Evolutionary conservation across 1,284 basidiomycete species (phyloP).

Genomic region (Puccinia coronata): DNA sequence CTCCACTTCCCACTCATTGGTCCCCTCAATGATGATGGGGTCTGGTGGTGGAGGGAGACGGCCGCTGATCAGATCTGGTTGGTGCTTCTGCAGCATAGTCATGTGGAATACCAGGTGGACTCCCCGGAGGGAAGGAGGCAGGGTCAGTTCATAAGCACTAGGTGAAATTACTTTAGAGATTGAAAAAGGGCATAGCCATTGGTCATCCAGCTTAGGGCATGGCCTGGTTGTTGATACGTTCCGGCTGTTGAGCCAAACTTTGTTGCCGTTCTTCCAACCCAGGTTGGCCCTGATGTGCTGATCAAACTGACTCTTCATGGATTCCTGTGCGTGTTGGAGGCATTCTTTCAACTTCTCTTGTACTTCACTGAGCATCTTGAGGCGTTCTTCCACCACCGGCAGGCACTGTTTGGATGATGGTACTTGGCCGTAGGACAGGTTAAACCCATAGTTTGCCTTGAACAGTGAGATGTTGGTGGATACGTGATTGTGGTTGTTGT

Average conservation of each 20-base stretch:
- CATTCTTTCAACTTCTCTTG: too few relatives aligned
- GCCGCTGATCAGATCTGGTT: not conserved
- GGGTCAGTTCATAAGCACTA: constrained; percentile 2
- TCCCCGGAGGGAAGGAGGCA: not conserved
- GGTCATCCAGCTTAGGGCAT: not conserved
- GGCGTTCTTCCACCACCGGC: too few relatives aligned
- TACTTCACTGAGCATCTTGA: too few relatives aligned
- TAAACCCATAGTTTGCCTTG: not conserved
- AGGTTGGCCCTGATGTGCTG: not conserved
- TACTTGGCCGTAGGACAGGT: not conserved
- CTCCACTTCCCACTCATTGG: not conserved
- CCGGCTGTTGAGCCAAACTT: constrained; percentile 10
- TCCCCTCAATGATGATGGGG: constrained; percentile 1
- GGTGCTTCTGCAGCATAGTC: not conserved
- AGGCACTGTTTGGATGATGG: not conserved
- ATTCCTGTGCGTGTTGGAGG: too few relatives aligned
- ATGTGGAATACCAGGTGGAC: constrained; percentile 10
- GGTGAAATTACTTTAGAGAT: not conserved
- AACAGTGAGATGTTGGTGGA: constrained; percentile 58
- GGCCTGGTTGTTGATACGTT: constrained; percentile 10
- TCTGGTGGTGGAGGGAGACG: not conserved
- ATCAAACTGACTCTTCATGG: too few relatives aligned
- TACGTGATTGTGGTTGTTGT: constrained; percentile 57
- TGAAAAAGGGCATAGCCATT: constrained; percentile 18
- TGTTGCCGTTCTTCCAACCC: not conserved